A percentile compares a stretch with the other conserved stretches of the same genome.
phyloP scores from a whole-genome alignment of 768 basidiomycete genomes.

The Xerocomellus intermedius region DNA sequence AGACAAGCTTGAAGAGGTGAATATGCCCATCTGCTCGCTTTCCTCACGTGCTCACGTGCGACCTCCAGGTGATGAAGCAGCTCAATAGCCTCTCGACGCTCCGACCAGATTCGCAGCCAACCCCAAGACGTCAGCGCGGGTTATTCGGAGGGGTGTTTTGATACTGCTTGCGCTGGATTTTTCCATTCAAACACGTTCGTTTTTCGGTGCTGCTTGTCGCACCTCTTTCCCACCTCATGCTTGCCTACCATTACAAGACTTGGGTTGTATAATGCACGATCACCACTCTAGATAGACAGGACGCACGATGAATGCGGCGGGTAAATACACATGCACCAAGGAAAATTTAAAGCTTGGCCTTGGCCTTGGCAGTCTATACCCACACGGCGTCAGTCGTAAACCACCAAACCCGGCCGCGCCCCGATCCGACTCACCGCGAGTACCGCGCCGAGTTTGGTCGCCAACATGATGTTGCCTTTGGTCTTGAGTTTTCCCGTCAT shows the following conservation, averaged over 20 bases:
- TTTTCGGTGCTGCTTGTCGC: not conserved
- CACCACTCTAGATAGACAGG: slow-evolving; percentile 15
- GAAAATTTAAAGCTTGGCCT: slow-evolving; percentile 41
- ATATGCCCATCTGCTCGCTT: slow-evolving; percentile 5
- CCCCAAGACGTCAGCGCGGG: slow-evolving; percentile 71
- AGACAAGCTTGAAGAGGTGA: slow-evolving; percentile 93
- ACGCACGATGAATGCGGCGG: not conserved
- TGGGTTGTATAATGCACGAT: slow-evolving; percentile 17
- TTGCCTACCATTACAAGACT: not conserved
- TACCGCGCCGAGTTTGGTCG: slow-evolving; percentile 83
- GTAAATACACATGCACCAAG: not conserved
- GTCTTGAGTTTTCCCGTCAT: slow-evolving; percentile 95
- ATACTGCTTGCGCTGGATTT: slow-evolving; percentile 28
- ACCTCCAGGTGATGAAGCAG: slow-evolving; percentile 86
- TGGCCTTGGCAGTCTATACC: slow-evolving; percentile 33
- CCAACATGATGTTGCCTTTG: slow-evolving; percentile 90
- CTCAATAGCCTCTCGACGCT: slow-evolving; percentile 89
- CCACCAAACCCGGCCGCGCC: no score
- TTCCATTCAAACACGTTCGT: slow-evolving; percentile 8
- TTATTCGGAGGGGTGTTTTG: slow-evolving; percentile 77
- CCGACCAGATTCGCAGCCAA: slow-evolving; percentile 75
- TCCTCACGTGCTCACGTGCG: slow-evolving; percentile 3
- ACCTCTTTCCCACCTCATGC: not conserved
- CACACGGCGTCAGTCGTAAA: not conserved
- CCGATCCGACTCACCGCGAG: slow-evolving; percentile 56